Evolutionary conservation across 306 rosid species (phyloP).

Genomic region (Inga laurina): DNA sequence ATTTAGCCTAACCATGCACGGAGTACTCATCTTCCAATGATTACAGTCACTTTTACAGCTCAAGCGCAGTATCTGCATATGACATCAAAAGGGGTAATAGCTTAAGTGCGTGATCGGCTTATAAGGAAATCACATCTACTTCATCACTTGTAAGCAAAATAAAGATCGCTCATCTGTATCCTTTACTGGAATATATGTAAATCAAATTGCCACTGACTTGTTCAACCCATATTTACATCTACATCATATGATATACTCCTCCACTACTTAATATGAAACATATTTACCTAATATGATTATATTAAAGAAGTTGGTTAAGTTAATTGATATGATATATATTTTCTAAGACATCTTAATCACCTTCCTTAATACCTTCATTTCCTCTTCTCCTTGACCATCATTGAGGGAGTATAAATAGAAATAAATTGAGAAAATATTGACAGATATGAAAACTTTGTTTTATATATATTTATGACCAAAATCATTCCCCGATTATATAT

Average conservation of each 20-base stretch:
- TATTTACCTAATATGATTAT: too few species aligned
- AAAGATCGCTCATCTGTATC: constrained; percentile 11
- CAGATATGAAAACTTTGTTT: too few species aligned
- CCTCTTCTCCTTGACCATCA: too few species aligned
- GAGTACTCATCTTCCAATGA: constrained; percentile 26
- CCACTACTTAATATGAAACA: rapidly evolving
- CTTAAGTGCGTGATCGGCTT: constrained; percentile 15
- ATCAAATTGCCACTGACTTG: constrained; percentile 23
- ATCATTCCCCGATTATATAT: too few species aligned
- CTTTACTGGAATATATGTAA: constrained; percentile 15
- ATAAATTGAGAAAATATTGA: too few species aligned
- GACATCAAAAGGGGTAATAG: constrained; percentile 19
- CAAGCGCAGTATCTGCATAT: constrained; percentile 25
- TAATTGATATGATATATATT: too few species aligned
- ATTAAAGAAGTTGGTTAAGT: too few species aligned
- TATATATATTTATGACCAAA: too few species aligned
- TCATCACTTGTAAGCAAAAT: constrained; percentile 27
- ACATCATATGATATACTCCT: too few species aligned
- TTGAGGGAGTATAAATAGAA: too few species aligned
- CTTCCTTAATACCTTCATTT: too few species aligned
- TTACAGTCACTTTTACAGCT: constrained; percentile 29
- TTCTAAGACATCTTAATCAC: too few species aligned
- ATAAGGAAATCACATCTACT: constrained; percentile 7
- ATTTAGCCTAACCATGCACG: constrained; percentile 19
- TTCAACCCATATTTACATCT: constrained; percentile 12